A percentile compares a stretch with the other conserved stretches of the same genome.
These are phyloP conservation scores for Anisodus acutangulus DNA, from an alignment of 257 asterid genomes.

Conservation along the genomic window DNA sequence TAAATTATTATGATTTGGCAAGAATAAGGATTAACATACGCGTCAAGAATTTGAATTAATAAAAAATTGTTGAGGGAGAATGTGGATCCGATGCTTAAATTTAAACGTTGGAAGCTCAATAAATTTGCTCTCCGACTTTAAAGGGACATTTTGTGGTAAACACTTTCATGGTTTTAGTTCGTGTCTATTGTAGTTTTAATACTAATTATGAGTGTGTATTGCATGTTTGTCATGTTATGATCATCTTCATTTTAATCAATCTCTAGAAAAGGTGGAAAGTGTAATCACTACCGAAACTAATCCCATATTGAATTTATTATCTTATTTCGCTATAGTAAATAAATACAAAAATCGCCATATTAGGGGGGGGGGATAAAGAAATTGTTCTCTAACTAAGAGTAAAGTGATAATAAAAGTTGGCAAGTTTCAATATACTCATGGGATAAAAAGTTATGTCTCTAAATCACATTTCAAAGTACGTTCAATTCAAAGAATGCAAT, in stretches of 20 bases:
- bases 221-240: neutral
- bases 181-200: neutral
- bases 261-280: neutral
- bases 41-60: neutral
- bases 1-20: neutral
- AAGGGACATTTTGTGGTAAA: neutral
- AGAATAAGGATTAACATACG: neutral
- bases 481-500: neutral
- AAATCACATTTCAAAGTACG: neutral
- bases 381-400: neutral
- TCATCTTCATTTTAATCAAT: neutral
- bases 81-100: neutral
- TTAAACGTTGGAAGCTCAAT: neutral
- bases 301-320: neutral
- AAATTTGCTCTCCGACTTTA: neutral
- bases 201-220: neutral
- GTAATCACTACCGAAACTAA: neutral
- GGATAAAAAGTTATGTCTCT: neutral
- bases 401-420: neutral
- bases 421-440: neutral
- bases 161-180: neutral
- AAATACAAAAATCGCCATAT: neutral
- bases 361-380: neutral
- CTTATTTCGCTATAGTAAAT: neutral
- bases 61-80: neutral